A percentile compares a stretch with the other conserved stretches of the same genome.
Evolutionary conservation across 2,329 filamentous ascomycete genomes (phyloP).

Genomic region (Cytospora paraplurivora): DNA sequence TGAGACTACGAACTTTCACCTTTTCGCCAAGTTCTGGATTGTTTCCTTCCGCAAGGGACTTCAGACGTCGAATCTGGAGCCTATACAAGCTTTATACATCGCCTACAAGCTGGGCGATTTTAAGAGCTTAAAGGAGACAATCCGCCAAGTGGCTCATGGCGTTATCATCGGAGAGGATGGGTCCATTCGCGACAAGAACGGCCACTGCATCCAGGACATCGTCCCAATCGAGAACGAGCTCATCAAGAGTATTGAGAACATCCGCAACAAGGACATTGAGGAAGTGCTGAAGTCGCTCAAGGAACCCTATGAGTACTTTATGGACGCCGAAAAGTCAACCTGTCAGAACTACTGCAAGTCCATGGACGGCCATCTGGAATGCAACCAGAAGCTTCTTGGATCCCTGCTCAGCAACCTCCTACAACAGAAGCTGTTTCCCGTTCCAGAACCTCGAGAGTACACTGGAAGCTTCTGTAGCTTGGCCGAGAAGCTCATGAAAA

Average conservation of each 20-base stretch:
- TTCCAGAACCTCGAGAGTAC: slow-evolving; percentile 18
- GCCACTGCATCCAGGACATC: slow-evolving; percentile 3
- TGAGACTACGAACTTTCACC: slow-evolving; percentile 17
- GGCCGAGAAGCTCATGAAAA: slow-evolving; percentile 10
- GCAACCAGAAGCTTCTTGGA: slow-evolving; percentile 27
- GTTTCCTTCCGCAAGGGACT: slow-evolving; percentile 14
- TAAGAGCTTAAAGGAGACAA: slow-evolving; percentile 18
- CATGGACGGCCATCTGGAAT: slow-evolving; percentile 17
- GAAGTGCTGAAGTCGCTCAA: slow-evolving; percentile 10
- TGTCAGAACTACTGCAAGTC: slow-evolving; percentile 26
- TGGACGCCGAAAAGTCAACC: slow-evolving; percentile 6
- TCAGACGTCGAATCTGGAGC: slow-evolving; percentile 4
- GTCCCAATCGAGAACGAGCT: slow-evolving; percentile 16
- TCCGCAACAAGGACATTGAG: slow-evolving; percentile 17
- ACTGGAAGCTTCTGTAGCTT: slow-evolving; percentile 16
- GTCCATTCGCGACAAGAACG: slow-evolving; percentile 3
- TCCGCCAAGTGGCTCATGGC: slow-evolving; percentile 21
- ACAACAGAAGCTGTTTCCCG: slow-evolving; percentile 22
- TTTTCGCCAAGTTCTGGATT: slow-evolving; percentile 21
- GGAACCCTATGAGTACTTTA: slow-evolving; percentile 16
- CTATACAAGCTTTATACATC: slow-evolving; percentile 11
- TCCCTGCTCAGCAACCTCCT: slow-evolving; percentile 24
- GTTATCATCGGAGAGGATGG: slow-evolving; percentile 13
- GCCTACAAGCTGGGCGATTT: slow-evolving; percentile 26
- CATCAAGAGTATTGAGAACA: slow-evolving; percentile 1